Evolutionary conservation across 345 rosid species (phyloP), one percentile per base, ranked within the genome.

Genomic region (Corchorus olitorius): DNA sequence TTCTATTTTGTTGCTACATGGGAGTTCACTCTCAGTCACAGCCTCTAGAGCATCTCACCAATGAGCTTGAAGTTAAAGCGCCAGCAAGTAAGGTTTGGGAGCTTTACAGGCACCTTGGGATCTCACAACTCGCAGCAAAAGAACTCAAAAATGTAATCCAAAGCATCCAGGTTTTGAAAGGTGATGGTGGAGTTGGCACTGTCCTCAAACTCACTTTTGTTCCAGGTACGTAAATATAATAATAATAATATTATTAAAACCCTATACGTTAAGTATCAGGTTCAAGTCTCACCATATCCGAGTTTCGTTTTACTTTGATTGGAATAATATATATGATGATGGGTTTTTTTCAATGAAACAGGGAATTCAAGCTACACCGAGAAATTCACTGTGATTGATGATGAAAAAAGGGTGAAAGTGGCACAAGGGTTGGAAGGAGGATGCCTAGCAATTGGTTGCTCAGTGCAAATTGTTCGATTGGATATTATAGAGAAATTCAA

Each of bases 301-400:
- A 39, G 6, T 39, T 39, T 39, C 43, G 27, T 27, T 27, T 27
- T 27, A 27, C 27, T 39, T 39, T 39, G 5, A 39, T 39, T 39
- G 43, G 43, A 39, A 4, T 27, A 33, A 62, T 2, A 19, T 61
- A 34, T n/a, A 6, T 64, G 68, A 64, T 17, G 14, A 64, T 64
- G 16, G 16, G 15, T 8, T 68, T 68, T 13, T 46, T 12, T 12
- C n/a, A 8, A 20, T 46, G 39, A 13, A 48, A 0, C 72, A 67
- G 72, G 53, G 70, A 65, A 45, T 66, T 11, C 54, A 66, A 66
- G 71, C 10, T 66, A 20, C 12, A 66, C 71, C 19, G 71, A 66
- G 71, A 45, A 2, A 66, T 20, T 66, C 70, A 66, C 17, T 19
- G 35, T 45, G 70, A 45, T 66, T 6, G 14, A 66, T 66, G 53